These are phyloP conservation scores for Stylonectria norvegica DNA, from an alignment of 2,329 filamentous ascomycete genomes.

Conservation along the genomic window DNA sequence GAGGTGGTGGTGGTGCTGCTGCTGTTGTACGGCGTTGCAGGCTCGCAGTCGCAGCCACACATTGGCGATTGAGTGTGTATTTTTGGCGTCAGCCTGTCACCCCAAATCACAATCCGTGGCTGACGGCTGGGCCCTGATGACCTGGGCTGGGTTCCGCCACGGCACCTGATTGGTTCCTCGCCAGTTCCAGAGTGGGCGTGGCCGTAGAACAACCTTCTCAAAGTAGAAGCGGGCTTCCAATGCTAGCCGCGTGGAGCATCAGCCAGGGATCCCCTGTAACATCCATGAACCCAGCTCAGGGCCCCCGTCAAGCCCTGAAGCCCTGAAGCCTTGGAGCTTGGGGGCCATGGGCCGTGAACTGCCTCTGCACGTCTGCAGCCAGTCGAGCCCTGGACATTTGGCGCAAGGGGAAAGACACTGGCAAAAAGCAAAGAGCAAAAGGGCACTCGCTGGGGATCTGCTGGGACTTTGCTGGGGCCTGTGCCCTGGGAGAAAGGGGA, in stretches of 20 bases:
- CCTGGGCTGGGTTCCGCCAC: slow-evolving; percentile 8
- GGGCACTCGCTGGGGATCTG: background rate
- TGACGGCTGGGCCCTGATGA: slow-evolving; percentile 20
- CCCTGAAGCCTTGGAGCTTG: too few species aligned
- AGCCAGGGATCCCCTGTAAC: too few species aligned
- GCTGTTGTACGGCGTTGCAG: slow-evolving; percentile 9
- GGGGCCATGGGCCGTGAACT: too few species aligned
- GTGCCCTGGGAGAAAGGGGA: background rate
- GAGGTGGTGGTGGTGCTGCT: slow-evolving; percentile 7
- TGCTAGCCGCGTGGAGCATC: background rate
- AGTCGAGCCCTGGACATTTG: slow-evolving; percentile 16
- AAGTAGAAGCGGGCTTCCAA: background rate
- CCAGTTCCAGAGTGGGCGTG: slow-evolving; percentile 7
- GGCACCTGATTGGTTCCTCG: slow-evolving; percentile 16
- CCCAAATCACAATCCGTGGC: slow-evolving; percentile 9
- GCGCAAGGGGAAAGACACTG: slow-evolving; percentile 16
- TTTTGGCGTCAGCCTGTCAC: slow-evolving; percentile 22
- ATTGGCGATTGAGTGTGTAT: slow-evolving; percentile 20
- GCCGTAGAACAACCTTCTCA: background rate
- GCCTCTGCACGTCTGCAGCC: too few species aligned
- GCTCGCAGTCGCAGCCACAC: background rate
- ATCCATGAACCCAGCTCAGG: too few species aligned
- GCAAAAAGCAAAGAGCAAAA: background rate
- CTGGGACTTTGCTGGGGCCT: background rate
- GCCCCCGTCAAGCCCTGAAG: too few species aligned